Percentiles rank a stretch among this genome's conserved stretches.
Conservation (phyloP, 2,329 filamentous ascomycete species). For the Calonectria naviculata region DNA sequence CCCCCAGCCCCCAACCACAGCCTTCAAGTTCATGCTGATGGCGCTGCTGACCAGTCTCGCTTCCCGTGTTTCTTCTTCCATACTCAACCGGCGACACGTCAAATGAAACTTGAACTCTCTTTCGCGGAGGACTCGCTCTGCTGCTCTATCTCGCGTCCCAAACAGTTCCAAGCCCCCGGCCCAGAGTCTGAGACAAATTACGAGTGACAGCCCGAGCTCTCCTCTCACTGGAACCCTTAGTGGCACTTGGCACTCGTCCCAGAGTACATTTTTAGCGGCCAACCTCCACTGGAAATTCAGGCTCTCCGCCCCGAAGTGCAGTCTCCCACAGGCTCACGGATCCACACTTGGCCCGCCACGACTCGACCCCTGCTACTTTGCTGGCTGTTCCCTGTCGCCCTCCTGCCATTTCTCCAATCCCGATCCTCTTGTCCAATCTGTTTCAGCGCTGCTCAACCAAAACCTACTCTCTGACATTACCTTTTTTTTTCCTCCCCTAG, state of each 20-base stretch:
- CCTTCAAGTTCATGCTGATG: neutral
- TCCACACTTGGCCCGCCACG: neutral
- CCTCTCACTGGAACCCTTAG: constrained; percentile 9
- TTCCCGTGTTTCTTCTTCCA: neutral
- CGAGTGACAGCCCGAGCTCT: constrained; percentile 1
- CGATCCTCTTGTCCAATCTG: constrained; percentile 27
- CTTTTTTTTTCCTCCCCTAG: neutral
- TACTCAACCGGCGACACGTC: constrained; percentile 8
- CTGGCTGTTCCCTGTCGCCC: constrained; percentile 13
- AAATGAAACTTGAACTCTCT: constrained; percentile 7
- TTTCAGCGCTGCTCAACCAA: constrained; percentile 31
- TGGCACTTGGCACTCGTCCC: neutral
- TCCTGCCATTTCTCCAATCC: constrained; percentile 28
- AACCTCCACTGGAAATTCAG: constrained; percentile 14
- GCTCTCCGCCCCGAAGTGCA: neutral
- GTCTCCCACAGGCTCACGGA: neutral
- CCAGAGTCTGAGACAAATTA: constrained; percentile 10
- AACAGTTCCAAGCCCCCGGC: constrained; percentile 5
- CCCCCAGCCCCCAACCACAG: neutral
- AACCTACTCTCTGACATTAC: constrained; percentile 25
- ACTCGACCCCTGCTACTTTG: constrained; percentile 3
- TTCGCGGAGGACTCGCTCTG: neutral
- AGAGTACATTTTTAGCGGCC: constrained; percentile 4
- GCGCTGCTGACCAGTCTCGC: neutral
- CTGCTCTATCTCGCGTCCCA: neutral